Conservation (phyloP, 768 basidiomycete species). For the Suillus subaureus region DNA sequence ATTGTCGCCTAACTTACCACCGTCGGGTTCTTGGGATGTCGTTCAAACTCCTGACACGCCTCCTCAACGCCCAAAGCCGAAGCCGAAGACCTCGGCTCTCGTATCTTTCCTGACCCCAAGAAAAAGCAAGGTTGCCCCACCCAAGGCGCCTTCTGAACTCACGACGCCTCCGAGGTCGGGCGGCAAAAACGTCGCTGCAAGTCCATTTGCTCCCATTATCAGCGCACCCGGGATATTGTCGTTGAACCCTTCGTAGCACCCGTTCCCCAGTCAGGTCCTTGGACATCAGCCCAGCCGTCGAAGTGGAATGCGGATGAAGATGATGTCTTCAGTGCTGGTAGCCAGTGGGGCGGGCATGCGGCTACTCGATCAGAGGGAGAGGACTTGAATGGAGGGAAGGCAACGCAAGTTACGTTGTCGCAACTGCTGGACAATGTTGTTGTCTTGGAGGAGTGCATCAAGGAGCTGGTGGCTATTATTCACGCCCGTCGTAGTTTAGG, state of each 20-base stretch:
- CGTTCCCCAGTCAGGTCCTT: conserved; percentile 57
- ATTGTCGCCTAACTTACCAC: conserved; percentile 40
- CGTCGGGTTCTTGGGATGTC: conserved; percentile 29
- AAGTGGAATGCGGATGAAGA: conserved; percentile 66
- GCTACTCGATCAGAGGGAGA: conserved; percentile 23
- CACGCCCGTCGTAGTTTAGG: conserved; percentile 83
- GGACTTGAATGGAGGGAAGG: conserved; percentile 34
- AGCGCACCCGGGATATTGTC: conserved; percentile 67
- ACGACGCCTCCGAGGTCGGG: conserved; percentile 45
- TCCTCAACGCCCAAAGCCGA: conserved; percentile 46
- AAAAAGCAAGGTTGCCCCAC: conserved; percentile 52
- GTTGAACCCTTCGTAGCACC: conserved; percentile 74
- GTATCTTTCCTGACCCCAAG: conserved; percentile 82
- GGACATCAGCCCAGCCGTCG: conserved; percentile 57
- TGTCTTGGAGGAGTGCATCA: conserved; percentile 92
- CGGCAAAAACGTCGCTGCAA: conserved; percentile 54
- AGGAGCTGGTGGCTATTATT: conserved; percentile 86
- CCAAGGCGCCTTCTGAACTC: conserved; percentile 42
- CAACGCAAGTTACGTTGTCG: conserved; percentile 68
- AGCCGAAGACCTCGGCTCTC: conserved; percentile 57
- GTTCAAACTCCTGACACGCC: conserved; percentile 33
- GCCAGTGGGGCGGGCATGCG: conserved; percentile 42
- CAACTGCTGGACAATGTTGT: conserved; percentile 92
- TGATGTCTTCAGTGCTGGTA: conserved; percentile 63
- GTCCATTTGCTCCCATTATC: conserved; percentile 89